Base-by-base conservation (phyloP, 192 early-diverging fungal species). In the Coemansia sp. region DNA sequence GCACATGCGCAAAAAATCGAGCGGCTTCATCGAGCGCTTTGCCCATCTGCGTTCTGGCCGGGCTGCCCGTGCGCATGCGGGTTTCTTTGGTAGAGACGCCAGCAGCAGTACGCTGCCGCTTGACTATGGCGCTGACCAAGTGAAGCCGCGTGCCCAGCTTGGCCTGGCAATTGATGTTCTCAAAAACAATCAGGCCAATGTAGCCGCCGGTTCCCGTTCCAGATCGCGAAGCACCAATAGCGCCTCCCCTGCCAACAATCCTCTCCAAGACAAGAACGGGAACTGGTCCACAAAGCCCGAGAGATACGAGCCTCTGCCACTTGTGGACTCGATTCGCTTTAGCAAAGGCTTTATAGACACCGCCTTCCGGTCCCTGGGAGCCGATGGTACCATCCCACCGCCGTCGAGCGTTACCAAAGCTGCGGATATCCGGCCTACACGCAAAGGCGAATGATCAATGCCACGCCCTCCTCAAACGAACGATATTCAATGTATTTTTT, bases 311-410 rank as follows among this genome's bases (percentile, higher is more conserved):
- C 76, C 76, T 37, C 41, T 79, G 47, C 76, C 76, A 28, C 42
- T 64, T 3, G 67, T 79, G 11, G 67, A 73, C 40, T 59, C 70
- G 17, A 73, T 70, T 14, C 76, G 76, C 10, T 79, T 79, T 54
- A 79, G 76, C 70, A 72, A 72, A 30, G 76, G 76, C 6, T 79
- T 79, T 54, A 66, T 79, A 28, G 70, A 73, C 42, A 58, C 63
- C 1, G 58, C 70, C 6, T 69, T 79, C 30, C 60, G 65, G 19
- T 42, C 61, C 29, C 34, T 73, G 19, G 57, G 50, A 29, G 50
- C 50, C 15, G 53, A 48, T 11, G 55, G 61, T 29, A 19, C 19
- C 19, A 44, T 25, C n/a, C n/a, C n/a, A n/a, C n/a, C n/a, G 19
- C 45, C 45, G 23, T 9, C 45, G 3, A 25, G 19, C 20, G 23